A percentile compares a stretch with the other conserved stretches of the same genome.
These are phyloP conservation scores for Lomentospora prolificans DNA, from an alignment of 2,329 filamentous ascomycete species.

Conservation along the genomic window DNA sequence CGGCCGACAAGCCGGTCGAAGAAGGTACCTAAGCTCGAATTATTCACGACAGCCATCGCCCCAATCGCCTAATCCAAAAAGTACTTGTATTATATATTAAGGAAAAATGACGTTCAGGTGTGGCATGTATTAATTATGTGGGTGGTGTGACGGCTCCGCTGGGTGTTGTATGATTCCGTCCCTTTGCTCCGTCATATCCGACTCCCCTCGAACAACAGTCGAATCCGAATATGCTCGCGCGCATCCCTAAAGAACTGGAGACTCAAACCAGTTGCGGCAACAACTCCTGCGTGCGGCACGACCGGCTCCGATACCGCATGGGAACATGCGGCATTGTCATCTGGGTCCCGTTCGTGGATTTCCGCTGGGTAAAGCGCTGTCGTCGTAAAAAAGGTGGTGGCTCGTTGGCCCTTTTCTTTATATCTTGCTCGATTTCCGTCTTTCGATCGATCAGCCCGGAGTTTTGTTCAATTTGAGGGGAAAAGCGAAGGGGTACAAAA, in stretches of 20 bases:
- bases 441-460: neutral
- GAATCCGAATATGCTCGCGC: no score
- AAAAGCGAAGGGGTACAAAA: neutral
- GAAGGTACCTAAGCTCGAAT: neutral
- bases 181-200: neutral
- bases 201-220: no score
- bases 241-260: no score
- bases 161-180: neutral
- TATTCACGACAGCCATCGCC: neutral
- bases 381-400: neutral
- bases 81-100: conserved; percentile 6
- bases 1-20: neutral
- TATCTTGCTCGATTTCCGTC: neutral
- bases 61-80: neutral
- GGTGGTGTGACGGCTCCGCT: neutral
- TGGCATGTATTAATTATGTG: neutral
- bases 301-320: no score
- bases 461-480: neutral
- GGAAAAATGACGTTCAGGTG: neutral
- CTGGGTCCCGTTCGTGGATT: neutral
- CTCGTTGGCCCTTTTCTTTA: no score
- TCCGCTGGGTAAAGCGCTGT: neutral
- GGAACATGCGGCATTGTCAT: no score
- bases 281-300: no score
- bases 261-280: no score